Percentiles rank a stretch among this genome's conserved stretches.
phyloP scores from a whole-genome alignment of 2,329 filamentous ascomycete genomes.

The Aspergillus sp. region DNA sequence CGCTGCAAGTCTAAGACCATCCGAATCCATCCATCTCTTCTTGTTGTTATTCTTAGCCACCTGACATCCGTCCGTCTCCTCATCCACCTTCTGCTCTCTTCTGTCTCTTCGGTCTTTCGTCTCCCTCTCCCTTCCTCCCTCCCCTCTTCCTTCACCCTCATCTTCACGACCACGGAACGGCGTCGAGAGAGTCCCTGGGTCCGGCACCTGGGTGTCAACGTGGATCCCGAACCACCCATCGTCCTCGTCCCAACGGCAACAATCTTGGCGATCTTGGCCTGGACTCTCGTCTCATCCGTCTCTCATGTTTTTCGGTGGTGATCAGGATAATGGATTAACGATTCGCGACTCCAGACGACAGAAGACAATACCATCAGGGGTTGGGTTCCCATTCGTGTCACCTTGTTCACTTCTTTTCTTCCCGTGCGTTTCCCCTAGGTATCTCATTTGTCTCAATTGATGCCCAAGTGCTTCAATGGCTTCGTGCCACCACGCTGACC shows the following conservation, averaged over 20 bases:
- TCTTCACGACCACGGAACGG: conserved; percentile 1
- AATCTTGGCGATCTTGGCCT: conserved; percentile 4
- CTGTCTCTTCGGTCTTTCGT: background rate
- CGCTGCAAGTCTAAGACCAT: conserved; percentile 15
- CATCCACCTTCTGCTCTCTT: conserved; percentile 1
- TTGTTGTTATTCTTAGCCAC: conserved; percentile 15
- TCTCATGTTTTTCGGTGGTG: background rate
- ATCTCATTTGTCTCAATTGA: too few species aligned
- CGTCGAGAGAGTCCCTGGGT: conserved; percentile 7
- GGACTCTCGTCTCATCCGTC: background rate
- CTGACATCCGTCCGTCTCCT: conserved; percentile 10
- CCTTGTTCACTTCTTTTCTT: conserved; percentile 1
- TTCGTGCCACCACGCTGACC: too few species aligned
- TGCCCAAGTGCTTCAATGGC: too few species aligned
- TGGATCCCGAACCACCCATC: conserved; percentile 10
- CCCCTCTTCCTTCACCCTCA: background rate
- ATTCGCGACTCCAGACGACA: background rate
- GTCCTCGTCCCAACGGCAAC: conserved; percentile 3
- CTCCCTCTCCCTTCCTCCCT: background rate
- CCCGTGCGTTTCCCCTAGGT: background rate
- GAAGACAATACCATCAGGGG: background rate
- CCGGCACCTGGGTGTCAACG: conserved; percentile 14
- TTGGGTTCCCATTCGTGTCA: background rate
- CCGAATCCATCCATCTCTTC: background rate
- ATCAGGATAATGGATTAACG: background rate